Evolutionary conservation across 306 rosid species (phyloP), one percentile per base, ranked within the genome.

Genomic region (Fagus sylvatica): DNA sequence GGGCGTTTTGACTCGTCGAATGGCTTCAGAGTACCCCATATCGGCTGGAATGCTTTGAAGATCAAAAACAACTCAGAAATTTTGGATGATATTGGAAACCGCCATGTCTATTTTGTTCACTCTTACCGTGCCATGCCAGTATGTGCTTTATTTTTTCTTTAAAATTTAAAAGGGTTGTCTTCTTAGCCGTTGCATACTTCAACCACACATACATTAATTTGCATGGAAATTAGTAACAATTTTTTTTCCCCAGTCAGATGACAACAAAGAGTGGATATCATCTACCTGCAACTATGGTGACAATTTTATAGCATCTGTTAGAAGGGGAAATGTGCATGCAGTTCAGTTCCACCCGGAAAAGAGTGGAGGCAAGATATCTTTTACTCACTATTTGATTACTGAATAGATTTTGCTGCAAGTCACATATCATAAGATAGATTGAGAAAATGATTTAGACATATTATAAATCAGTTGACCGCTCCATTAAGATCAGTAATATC

Each of bases 271-370:
- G 72, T 95, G 98, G 98, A 71, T 93, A 75, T 93, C 98, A 64
- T 95, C 99, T 80, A 91, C 91, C 57, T 91, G 98, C 83, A 83
- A 93, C 76, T 95, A 95, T 28, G 98, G 99, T 69, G 97, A 87
- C 74, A 83, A 85, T 65, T 95, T 95, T 84, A 89, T 95, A 86
- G 93, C 98, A 4, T 95, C 98, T 53, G 85, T 95, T 72, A 87
- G 86, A 79, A 91, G 89, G 86, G 99, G 99, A 81, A 95, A 88
- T 64, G 98, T 90, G 78, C 99, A 93, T 75, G 99, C 97, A 71
- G 98, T 95, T 83, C 99, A 95, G 76, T 95, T 95, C 87, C 99
- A 95, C 79, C 99, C 99, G 0, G 98, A 95, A 82, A 95, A 95
- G 85, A 95, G 99, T 74, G 99, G 97, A 88, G 98, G 99, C 83